Percentiles rank a stretch among this genome's conserved stretches.
phyloP scores from a whole-genome alignment of 202 grass and related monocot genomes.

The Setaria viridis region DNA sequence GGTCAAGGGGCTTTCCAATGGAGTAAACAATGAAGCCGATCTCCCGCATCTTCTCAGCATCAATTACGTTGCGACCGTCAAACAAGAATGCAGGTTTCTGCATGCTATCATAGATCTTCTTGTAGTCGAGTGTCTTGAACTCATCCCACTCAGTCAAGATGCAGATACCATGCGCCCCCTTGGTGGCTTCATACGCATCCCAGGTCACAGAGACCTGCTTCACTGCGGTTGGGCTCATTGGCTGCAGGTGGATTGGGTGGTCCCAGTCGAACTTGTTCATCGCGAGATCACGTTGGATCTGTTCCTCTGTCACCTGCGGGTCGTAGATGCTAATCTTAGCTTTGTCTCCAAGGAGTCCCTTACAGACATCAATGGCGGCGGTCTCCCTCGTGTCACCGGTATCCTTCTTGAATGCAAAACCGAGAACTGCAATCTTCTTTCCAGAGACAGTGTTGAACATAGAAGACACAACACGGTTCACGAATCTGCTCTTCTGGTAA shows the following conservation, averaged over 20 bases:
- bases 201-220: slow-evolving; percentile 69
- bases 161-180: slow-evolving; percentile 66
- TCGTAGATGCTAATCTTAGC: slow-evolving; percentile 71
- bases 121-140: slow-evolving; percentile 72
- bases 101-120: slow-evolving; percentile 69
- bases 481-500: slow-evolving; percentile 74
- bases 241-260: slow-evolving; percentile 77
- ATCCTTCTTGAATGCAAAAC: slow-evolving; percentile 72
- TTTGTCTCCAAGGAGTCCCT: slow-evolving; percentile 67
- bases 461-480: slow-evolving; percentile 71
- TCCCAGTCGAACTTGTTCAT: slow-evolving; percentile 86
- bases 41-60: slow-evolving; percentile 69
- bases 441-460: slow-evolving; percentile 75
- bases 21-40: slow-evolving; percentile 95
- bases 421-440: slow-evolving; percentile 66
- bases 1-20: slow-evolving; percentile 81
- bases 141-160: slow-evolving; percentile 79
- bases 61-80: slow-evolving; percentile 63
- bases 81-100: slow-evolving; percentile 70
- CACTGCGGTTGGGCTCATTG: slow-evolving; percentile 48
- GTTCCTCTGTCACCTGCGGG: slow-evolving; percentile 64
- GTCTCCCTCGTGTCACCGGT: slow-evolving; percentile 70
- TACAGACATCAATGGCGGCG: slow-evolving; percentile 64
- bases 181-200: slow-evolving; percentile 70
- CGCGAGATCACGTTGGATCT: slow-evolving; percentile 70